Evolutionary conservation across 2,329 filamentous ascomycete species (phyloP).

Genomic region (Ceratocystis cacaofunesta): DNA sequence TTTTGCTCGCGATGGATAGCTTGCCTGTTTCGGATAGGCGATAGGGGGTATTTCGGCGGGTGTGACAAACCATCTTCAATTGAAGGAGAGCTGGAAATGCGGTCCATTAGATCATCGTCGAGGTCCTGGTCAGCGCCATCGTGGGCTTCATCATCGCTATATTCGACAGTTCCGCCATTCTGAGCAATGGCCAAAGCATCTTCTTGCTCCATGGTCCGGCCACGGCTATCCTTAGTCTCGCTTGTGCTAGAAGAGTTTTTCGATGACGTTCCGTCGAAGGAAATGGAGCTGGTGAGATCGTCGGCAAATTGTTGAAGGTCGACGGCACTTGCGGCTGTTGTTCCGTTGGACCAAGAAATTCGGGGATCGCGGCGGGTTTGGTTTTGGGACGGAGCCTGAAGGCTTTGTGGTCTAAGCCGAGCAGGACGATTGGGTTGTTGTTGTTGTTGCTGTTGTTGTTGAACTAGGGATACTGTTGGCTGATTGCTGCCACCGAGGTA

Average conservation of each 20-base stretch:
- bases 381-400: conserved; percentile 6
- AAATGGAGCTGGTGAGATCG: conserved; percentile 17
- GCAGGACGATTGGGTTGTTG: neutral
- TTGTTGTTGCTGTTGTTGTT: neutral
- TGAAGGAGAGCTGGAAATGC: conserved; percentile 95
- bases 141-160: conserved; percentile 33
- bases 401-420: conserved; percentile 9
- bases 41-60: conserved; percentile 18
- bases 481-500: neutral
- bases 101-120: conserved; percentile 93
- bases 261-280: conserved; percentile 24
- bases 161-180: conserved; percentile 31
- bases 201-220: conserved; percentile 32
- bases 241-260: conserved; percentile 14
- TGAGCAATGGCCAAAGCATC: conserved; percentile 46
- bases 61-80: conserved; percentile 94
- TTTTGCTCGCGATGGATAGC: neutral
- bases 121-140: conserved; percentile 62
- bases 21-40: neutral
- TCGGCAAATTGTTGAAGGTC: conserved; percentile 11
- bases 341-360: conserved; percentile 17
- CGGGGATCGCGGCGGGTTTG: conserved; percentile 13
- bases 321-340: conserved; percentile 16
- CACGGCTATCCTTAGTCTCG: conserved; percentile 25
- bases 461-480: neutral